Base-by-base conservation (phyloP, 805 yeast species). In the Myxozyma monticola region DNA sequence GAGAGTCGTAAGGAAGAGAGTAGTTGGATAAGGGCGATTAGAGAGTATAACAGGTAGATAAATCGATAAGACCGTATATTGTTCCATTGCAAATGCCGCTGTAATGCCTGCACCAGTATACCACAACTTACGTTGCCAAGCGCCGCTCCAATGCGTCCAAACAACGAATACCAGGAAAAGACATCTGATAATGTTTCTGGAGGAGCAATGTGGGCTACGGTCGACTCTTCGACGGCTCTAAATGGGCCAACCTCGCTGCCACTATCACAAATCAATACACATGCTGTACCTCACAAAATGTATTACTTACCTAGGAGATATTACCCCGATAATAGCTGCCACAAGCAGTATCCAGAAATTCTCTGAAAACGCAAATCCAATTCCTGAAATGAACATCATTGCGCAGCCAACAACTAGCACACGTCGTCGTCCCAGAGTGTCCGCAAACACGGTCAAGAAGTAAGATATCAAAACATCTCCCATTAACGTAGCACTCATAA, bases 121-220 rank as follows among this genome's bases (percentile, higher is more conserved):
- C 62, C 74, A 90, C 49, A 85, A 81, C 68, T 88, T 75, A 70
- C 77, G 96, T 60, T 97, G 96, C 17, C 68, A 69, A 24, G 96
- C 96, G 81, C 79, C 21, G 71, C 67, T 17, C 77, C 71, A 24
- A 76, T 56, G 1, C 72, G 68, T 0, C 81, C 83, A 28, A 75
- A 62, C 56, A 79, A 74, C 0, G 73, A 71, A 57, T 78, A 78
- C 82, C 83, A 78, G 10, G 81, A 76, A 59, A 72, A 79, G 20
- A 76, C 68, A 58, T 79, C 83, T 0, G 81, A 71, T 48, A 81
- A 64, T 33, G 72, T 65, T 10, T 68, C 71, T 12, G 67, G 57
- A 4, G 70, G 62, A 3, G 71, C 70, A 48, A 78, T 62, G 17
- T 77, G 74, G 0, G 82, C 79, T 26, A 78, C 68, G 1, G 77